phyloP scores from a whole-genome alignment of 164 flowering plant genomes.

The Stephania cephalantha region DNA sequence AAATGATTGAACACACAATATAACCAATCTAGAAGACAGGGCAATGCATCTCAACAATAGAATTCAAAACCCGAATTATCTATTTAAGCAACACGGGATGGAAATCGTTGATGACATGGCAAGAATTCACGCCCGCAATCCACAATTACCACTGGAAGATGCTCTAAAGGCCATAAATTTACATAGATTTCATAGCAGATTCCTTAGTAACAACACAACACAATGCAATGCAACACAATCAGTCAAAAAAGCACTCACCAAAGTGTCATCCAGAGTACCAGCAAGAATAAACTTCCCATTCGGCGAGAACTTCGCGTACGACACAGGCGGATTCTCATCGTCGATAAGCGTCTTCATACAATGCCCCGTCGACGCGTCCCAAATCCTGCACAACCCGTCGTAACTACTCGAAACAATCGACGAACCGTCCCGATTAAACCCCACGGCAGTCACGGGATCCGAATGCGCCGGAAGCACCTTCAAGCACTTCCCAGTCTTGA shows the following conservation, averaged over 20 bases:
- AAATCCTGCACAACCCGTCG: slow-evolving; percentile 90
- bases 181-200: too few species aligned
- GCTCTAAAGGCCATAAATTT: too few species aligned
- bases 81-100: too few species aligned
- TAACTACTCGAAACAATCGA: slow-evolving; percentile 82
- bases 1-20: background rate
- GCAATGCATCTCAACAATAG: too few species aligned
- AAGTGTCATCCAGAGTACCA: slow-evolving; percentile 77
- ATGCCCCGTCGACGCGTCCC: slow-evolving; percentile 94
- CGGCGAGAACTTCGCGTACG: slow-evolving; percentile 82
- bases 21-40: too few species aligned
- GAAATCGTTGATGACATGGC: too few species aligned
- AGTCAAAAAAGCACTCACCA: slow-evolving; percentile 43
- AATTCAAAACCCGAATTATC: too few species aligned
- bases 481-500: slow-evolving; percentile 77
- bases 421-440: slow-evolving; percentile 67
- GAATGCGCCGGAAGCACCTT: slow-evolving; percentile 95
- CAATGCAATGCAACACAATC: background rate
- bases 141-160: too few species aligned
- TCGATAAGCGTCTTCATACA: slow-evolving; percentile 94
- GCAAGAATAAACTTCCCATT: slow-evolving; percentile 93
- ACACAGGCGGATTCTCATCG: slow-evolving; percentile 94
- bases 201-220: background rate
- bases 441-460: slow-evolving; percentile 85
- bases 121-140: too few species aligned